Base-by-base conservation (phyloP, 2,329 filamentous ascomycete species). In the Periconia macrospinosa region DNA sequence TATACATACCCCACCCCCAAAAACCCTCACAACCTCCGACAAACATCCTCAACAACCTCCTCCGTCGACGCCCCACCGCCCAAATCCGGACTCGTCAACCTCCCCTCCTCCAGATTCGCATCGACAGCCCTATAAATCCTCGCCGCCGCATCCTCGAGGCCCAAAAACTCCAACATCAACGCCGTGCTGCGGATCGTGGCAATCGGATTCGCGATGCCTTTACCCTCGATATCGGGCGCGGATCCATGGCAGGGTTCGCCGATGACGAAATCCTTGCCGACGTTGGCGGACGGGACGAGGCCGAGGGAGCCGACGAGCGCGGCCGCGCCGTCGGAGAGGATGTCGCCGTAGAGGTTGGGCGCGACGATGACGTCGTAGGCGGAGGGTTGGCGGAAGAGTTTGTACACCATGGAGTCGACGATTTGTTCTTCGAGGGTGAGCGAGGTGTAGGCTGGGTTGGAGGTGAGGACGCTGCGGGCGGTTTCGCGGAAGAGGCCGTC, bases 321-420 rank as follows among this genome's bases (percentile, higher is more conserved):
- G 23, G 94, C 94, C 47, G 94, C 93, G 61, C 92, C 93, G 75
- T 99, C 94, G 2, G 92, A 96, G 40, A 99, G 83, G 63, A 99
- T 94, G 76, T 99, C 94, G 63, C 94, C 94, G 78, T 99, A 97
- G 57, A 99, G 84, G 79, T 97, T 97, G 49, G 93, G 94, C 9
- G 93, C 94, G 45, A 99, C 94, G 65, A 99, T 96, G 62, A 97
- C 93, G 75, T 99, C 94, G 85, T 97, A 99, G 70, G 88, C 89
- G 69, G 88, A 84, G 42, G 94, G 94, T 78, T 97, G 91, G 58
- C 93, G 91, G 86, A 97, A 97, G 53, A 99, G 89, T 82, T 97
- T 97, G 86, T 97, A 97, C 54, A 97, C 92, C 94, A 99, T 99
- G 57, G 89, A 93, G 78, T 99, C 94, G 59, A 99, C 93, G 65